phyloP scores from a whole-genome alignment of 2,329 filamentous ascomycete genomes.

The Iodosphaeria phyllophila region DNA sequence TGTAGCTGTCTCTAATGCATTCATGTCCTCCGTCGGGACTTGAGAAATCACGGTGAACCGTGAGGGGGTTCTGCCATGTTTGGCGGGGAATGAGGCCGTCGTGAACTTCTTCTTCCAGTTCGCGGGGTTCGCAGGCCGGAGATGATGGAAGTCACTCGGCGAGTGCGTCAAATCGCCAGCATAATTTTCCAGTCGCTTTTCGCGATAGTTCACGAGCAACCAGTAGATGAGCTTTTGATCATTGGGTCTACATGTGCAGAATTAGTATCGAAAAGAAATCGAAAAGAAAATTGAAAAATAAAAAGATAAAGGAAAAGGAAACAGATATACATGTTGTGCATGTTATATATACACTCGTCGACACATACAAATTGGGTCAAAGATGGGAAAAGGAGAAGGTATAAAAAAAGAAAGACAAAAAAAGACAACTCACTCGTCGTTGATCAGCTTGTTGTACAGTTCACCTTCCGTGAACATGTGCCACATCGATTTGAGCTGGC shows the following conservation, averaged over 20 bases:
- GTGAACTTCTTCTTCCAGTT: conserved; percentile 41
- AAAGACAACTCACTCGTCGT: conserved; percentile 33
- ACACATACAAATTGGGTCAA: no score
- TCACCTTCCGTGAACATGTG: conserved; percentile 63
- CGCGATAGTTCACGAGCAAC: conserved; percentile 62
- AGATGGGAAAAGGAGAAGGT: no score
- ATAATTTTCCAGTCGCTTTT: conserved; percentile 77
- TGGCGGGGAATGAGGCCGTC: conserved; percentile 35
- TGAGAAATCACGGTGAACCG: conserved; percentile 49
- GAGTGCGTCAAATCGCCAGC: conserved; percentile 66
- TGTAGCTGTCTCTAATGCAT: conserved; percentile 15
- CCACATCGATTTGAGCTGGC: conserved; percentile 81
- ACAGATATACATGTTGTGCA: no score
- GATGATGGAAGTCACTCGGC: conserved; percentile 78
- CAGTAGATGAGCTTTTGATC: conserved; percentile 91
- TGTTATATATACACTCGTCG: no score
- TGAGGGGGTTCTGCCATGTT: conserved; percentile 34
- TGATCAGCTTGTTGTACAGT: conserved; percentile 49
- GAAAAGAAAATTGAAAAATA: no score
- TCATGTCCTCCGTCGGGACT: conserved; percentile 26
- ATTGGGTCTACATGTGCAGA: conserved; percentile 40
- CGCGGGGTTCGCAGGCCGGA: conserved; percentile 33
- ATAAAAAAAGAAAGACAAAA: no score
- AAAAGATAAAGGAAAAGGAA: no score
- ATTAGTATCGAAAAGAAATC: no score